Conservation (phyloP, 371 early-diverging fungal species). For the Batkoa obscura region DNA sequence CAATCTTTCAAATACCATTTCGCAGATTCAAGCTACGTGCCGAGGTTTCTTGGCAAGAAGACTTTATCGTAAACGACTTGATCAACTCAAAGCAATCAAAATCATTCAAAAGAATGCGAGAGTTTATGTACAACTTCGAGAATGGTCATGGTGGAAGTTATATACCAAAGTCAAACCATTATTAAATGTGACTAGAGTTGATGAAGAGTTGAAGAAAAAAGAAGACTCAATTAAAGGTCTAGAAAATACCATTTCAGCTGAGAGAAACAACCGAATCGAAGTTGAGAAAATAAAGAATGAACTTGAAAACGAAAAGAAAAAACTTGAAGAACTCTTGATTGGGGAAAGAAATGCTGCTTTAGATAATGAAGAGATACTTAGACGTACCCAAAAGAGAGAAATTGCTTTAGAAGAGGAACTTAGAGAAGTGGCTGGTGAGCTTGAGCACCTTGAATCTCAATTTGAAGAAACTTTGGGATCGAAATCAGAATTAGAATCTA, state of each 20-base stretch:
- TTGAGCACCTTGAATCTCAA: slow-evolving; percentile 43
- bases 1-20: slow-evolving; percentile 60
- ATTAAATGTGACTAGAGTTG: slow-evolving; percentile 62
- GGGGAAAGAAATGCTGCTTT: slow-evolving; percentile 48
- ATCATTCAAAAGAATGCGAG: slow-evolving; percentile 84
- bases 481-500: slow-evolving; percentile 23
- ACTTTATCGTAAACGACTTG: slow-evolving; percentile 38
- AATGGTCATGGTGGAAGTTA: slow-evolving; percentile 94
- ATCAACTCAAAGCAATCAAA: slow-evolving; percentile 69
- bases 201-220: slow-evolving; percentile 46
- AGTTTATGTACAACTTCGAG: slow-evolving; percentile 65
- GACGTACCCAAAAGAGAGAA: slow-evolving; percentile 48
- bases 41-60: slow-evolving; percentile 69
- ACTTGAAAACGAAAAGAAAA: slow-evolving; percentile 39
- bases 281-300: slow-evolving; percentile 24
- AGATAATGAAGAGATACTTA: slow-evolving; percentile 61
- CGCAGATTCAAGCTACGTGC: slow-evolving; percentile 71
- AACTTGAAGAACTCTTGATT: slow-evolving; percentile 40
- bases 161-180: slow-evolving; percentile 96
- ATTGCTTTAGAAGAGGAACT: slow-evolving; percentile 43
- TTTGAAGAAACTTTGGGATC: slow-evolving; percentile 25
- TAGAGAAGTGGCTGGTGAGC: slow-evolving; percentile 27
- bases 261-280: slow-evolving; percentile 22
- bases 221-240: slow-evolving; percentile 35
- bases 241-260: slow-evolving; percentile 30